Evolutionary conservation across 1,139 yeast genomes (phyloP), one percentile per base, ranked within the genome.

Genomic region (Yamadazyma blattariae): DNA sequence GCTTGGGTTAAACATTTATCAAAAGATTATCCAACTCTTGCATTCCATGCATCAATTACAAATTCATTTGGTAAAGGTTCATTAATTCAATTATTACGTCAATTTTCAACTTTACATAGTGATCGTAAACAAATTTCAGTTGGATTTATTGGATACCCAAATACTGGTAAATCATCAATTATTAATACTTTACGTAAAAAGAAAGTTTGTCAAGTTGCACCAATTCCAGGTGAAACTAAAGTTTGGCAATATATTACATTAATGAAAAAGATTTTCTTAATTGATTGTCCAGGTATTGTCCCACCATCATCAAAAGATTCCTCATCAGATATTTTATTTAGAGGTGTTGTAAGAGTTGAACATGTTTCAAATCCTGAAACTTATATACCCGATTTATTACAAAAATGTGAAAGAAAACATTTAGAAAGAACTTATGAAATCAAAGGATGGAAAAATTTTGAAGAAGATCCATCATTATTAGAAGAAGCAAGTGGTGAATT

Each of bases 181-280:
- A 92, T 92, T 55, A 92, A 92, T 62, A 90, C 97, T 1, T 70
- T 92, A 48, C 80, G 97, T 57, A 82, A 82, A 59, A 92, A 92
- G 74, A 92, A 92, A 68, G 98, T 92, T 30, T 94, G 98, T 67
- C 82, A 77, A 32, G 97, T 92, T 33, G 98, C 98, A 2, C 98
- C 98, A 32, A 89, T 92, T 51, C 98, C 98, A 21, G 98, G 98
- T 57, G 98, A 92, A 59, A 92, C 98, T 30, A 92, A 92, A 64
- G 97, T 92, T 29, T 92, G 98, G 98, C 98, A 92, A 69, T 92
- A 92, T 66, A 89, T 92, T 53, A 90, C 98, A 2, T 72, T 92
- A 54, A 92, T 92, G 97, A 89, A 90, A 71, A 77, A 90, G 50
- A 92, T 92, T 36, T 92, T 89, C 52, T 71, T 92, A 52, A 92